These are phyloP conservation scores for Phialophora verrucosa DNA, from an alignment of 2,329 filamentous ascomycete species.

Conservation along the genomic window DNA sequence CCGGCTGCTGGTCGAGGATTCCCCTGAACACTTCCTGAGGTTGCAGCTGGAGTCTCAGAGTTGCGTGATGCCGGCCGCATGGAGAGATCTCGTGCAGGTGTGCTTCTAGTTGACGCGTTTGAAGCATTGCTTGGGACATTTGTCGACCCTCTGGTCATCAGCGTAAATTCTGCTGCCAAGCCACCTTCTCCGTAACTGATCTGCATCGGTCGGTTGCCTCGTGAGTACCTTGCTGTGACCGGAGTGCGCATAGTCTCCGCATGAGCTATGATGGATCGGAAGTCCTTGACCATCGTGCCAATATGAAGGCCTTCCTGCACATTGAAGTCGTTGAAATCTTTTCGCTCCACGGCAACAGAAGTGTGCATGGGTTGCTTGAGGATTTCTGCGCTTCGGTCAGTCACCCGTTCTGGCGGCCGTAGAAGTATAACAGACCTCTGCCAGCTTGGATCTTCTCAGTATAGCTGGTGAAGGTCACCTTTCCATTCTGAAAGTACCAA, in stretches of 20 bases:
- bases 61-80: slow-evolving; percentile 48
- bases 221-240: slow-evolving; percentile 64
- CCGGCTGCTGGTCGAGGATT: slow-evolving; percentile 16
- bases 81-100: slow-evolving; percentile 47
- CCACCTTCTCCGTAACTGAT: slow-evolving; percentile 64
- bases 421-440: slow-evolving; percentile 53
- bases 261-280: slow-evolving; percentile 67
- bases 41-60: slow-evolving; percentile 22
- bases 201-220: slow-evolving; percentile 65
- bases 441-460: slow-evolving; percentile 68
- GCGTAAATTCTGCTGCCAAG: slow-evolving; percentile 64
- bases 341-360: slow-evolving; percentile 65
- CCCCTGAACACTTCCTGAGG: slow-evolving; percentile 21
- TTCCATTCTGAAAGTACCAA: slow-evolving; percentile 63
- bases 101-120: slow-evolving; percentile 47
- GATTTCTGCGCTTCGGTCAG: slow-evolving; percentile 54
- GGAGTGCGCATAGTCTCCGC: slow-evolving; percentile 63
- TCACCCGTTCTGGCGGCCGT: slow-evolving; percentile 22
- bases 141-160: slow-evolving; percentile 68
- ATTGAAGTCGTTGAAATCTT: slow-evolving; percentile 66
- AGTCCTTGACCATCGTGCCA: slow-evolving; percentile 69
- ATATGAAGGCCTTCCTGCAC: slow-evolving; percentile 66
- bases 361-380: slow-evolving; percentile 70
- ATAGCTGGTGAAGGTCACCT: slow-evolving; percentile 68
- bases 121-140: slow-evolving; percentile 48